Percentiles rank a stretch among this genome's conserved stretches.
These are phyloP conservation scores for Stephania cephalantha DNA, from an alignment of 164 flowering plant genomes.

Conservation along the genomic window DNA sequence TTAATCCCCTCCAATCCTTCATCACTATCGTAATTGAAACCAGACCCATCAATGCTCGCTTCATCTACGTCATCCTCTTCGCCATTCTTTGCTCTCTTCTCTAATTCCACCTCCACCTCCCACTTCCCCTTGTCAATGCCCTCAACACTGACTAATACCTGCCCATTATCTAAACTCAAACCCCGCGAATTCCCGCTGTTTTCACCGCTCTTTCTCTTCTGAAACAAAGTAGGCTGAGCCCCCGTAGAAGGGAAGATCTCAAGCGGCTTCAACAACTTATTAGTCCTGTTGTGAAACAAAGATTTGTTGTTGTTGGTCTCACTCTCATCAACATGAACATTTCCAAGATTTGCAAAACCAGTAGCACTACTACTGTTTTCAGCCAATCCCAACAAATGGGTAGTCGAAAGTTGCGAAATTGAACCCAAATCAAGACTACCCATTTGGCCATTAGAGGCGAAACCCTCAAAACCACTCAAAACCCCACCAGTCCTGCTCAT, in stretches of 20 bases:
- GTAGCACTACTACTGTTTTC: constrained; percentile 19
- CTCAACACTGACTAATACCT: constrained; percentile 6
- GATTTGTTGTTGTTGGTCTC: not conserved
- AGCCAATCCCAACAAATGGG: constrained; percentile 29
- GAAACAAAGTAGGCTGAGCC: constrained; percentile 60
- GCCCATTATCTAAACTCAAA: not conserved
- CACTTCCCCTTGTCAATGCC: constrained; percentile 14
- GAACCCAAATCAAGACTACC: constrained; percentile 31
- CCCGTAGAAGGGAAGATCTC: constrained; percentile 48
- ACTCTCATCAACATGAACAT: not conserved
- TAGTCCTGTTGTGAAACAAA: constrained; percentile 36
- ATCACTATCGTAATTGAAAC: constrained; percentile 78
- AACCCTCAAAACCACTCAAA: constrained; percentile 33
- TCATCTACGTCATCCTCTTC: constrained; percentile 56
- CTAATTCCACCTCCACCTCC: constrained; percentile 24
- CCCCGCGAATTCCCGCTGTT: constrained; percentile 10
- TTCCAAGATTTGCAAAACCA: constrained; percentile 23
- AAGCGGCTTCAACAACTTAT: constrained; percentile 43
- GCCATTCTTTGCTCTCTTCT: constrained; percentile 34
- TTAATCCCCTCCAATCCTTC: constrained; percentile 30
- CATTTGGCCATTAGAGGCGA: constrained; percentile 29
- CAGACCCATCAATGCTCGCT: constrained; percentile 52
- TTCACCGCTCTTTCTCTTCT: constrained; percentile 51
- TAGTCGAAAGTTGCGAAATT: constrained; percentile 23
- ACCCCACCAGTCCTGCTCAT: constrained; percentile 31